These are phyloP conservation scores for Pseudoperonospora humuli DNA, from an alignment of 352 stramenopile species.

Conservation along the genomic window DNA sequence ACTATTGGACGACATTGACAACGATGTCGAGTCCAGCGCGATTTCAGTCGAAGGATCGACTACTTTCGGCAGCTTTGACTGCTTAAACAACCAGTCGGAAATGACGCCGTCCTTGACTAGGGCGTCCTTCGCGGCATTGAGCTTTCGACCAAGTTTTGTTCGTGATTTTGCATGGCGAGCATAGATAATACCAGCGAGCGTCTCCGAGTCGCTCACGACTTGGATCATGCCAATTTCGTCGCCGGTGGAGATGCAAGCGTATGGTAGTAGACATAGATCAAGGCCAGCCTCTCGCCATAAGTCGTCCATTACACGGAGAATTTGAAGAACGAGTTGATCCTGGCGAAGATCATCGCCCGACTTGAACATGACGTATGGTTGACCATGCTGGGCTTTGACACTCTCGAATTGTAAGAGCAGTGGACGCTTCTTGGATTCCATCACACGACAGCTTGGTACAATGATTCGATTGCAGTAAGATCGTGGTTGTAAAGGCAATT, in stretches of 20 bases:
- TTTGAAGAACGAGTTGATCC: slow-evolving; percentile 89
- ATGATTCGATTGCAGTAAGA: slow-evolving; percentile 76
- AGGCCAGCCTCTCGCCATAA: slow-evolving; percentile 82
- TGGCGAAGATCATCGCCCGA: slow-evolving; percentile 89
- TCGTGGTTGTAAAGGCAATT: slow-evolving; percentile 83
- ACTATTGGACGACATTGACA: too few species aligned
- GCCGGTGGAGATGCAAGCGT: slow-evolving; percentile 84
- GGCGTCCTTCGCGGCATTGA: slow-evolving; percentile 61
- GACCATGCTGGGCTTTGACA: slow-evolving; percentile 48
- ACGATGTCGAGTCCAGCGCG: too few species aligned
- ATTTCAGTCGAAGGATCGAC: too few species aligned
- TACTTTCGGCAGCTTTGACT: slow-evolving; percentile 1
- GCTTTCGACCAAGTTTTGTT: slow-evolving; percentile 57
- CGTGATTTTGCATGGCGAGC: slow-evolving; percentile 48
- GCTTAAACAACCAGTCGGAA: slow-evolving; percentile 64
- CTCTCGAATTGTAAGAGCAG: slow-evolving; percentile 84
- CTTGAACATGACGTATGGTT: slow-evolving; percentile 88
- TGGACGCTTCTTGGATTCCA: slow-evolving; percentile 91
- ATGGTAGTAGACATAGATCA: slow-evolving; percentile 80
- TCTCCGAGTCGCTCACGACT: slow-evolving; percentile 82
- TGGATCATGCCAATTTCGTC: slow-evolving; percentile 86
- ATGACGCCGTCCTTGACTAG: slow-evolving; percentile 51
- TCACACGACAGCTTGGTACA: slow-evolving; percentile 82
- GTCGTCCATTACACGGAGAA: slow-evolving; percentile 88
- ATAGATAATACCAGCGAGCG: slow-evolving; percentile 83